These are phyloP conservation scores for Cladosporium sp. DNA, from an alignment of 2,329 filamentous ascomycete species.

Conservation along the genomic window DNA sequence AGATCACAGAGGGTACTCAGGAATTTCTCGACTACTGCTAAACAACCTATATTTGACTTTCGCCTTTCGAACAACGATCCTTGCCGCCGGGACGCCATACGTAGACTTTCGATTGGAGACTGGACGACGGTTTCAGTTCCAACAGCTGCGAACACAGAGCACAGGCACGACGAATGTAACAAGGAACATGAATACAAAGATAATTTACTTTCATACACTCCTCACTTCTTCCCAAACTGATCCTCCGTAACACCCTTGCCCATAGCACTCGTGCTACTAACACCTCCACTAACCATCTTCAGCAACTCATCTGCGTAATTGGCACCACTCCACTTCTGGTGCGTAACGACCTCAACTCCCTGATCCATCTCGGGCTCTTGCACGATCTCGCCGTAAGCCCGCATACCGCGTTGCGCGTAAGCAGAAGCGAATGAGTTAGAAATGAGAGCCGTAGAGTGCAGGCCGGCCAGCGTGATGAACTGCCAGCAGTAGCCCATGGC, in stretches of 20 bases:
- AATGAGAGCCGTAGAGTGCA: conserved; percentile 93
- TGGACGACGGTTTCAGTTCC: too few species aligned
- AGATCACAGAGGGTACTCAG: too few species aligned
- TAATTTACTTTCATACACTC: background rate
- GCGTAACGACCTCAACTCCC: conserved; percentile 90
- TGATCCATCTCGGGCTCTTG: conserved; percentile 95
- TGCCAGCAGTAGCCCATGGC: conserved; percentile 97
- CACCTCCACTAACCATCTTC: conserved; percentile 94
- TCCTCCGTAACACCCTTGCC: conserved; percentile 97
- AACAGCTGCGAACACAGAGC: too few species aligned
- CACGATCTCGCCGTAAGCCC: conserved; percentile 92
- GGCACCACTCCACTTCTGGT: conserved; percentile 98
- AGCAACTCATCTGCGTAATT: conserved; percentile 91
- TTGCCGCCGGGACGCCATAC: too few species aligned
- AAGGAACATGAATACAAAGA: background rate
- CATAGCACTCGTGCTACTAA: conserved; percentile 92
- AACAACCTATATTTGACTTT: too few species aligned
- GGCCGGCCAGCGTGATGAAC: conserved; percentile 97
- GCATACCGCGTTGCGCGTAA: conserved; percentile 80
- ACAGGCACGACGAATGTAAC: too few species aligned
- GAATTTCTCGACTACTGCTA: too few species aligned
- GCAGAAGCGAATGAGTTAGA: conserved; percentile 82
- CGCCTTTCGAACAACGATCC: too few species aligned
- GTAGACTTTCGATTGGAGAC: too few species aligned
- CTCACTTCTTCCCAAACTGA: conserved; percentile 58